Percentiles rank a stretch among this genome's conserved stretches.
These are phyloP conservation scores for Pseudogymnoascus sp. DNA, from an alignment of 2,329 filamentous ascomycete genomes.

Conservation along the genomic window DNA sequence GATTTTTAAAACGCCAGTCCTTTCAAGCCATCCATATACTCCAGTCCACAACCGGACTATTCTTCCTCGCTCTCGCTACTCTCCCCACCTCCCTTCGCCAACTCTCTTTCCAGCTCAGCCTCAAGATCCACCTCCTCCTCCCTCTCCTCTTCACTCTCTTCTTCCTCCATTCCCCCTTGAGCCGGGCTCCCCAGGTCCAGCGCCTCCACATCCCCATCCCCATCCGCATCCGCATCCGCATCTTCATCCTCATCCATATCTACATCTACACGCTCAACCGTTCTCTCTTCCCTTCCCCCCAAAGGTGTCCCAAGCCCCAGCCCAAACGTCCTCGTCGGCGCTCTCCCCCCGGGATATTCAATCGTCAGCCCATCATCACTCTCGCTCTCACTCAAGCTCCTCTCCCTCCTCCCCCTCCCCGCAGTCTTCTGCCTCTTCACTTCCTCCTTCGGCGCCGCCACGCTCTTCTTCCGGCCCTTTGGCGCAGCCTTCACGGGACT, in stretches of 20 bases:
- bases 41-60: conserved; percentile 12
- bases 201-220: conserved; percentile 38
- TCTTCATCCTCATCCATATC: conserved; percentile 35
- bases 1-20: neutral
- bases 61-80: conserved; percentile 30
- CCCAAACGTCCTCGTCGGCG: conserved; percentile 17
- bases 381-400: conserved; percentile 32
- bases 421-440: conserved; percentile 24
- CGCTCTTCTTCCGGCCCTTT: conserved; percentile 11
- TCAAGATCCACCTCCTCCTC: conserved; percentile 24
- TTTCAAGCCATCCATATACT: neutral
- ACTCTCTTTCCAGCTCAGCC: conserved; percentile 25
- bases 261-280: conserved; percentile 14
- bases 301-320: neutral
- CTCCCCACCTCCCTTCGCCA: conserved; percentile 22
- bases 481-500: conserved; percentile 14
- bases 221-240: conserved; percentile 24
- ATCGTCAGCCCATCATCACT: conserved; percentile 49
- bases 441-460: conserved; percentile 23
- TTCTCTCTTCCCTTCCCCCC: neutral
- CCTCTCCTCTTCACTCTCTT: conserved; percentile 24
- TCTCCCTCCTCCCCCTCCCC: neutral
- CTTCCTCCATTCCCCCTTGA: conserved; percentile 15
- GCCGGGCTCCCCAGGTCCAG: conserved; percentile 39
- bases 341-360: conserved; percentile 48